Evolutionary conservation across 257 asterid species (phyloP).

Genomic region (Leonotis leonurus): DNA sequence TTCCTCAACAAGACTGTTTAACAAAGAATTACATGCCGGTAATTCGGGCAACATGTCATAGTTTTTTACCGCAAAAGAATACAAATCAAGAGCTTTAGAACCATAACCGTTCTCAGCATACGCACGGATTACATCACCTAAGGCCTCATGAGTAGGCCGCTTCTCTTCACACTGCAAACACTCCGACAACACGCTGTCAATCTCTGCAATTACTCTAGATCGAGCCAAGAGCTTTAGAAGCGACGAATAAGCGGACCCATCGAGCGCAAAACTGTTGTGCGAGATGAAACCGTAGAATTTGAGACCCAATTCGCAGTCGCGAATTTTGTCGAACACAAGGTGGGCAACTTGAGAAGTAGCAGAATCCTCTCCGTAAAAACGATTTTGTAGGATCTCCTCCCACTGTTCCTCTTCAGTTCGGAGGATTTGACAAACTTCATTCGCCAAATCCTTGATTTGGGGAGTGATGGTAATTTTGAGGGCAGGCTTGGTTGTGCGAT

Average conservation of each 20-base stretch:
- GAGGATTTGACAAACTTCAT: slow-evolving; percentile 58
- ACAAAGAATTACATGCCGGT: slow-evolving; percentile 71
- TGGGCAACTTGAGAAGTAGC: slow-evolving; percentile 74
- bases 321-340: slow-evolving; percentile 85
- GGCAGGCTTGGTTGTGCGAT: slow-evolving; percentile 28
- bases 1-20: slow-evolving; percentile 55
- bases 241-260: slow-evolving; percentile 74
- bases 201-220: slow-evolving; percentile 44
- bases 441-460: slow-evolving; percentile 36
- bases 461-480: slow-evolving; percentile 23
- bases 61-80: slow-evolving; percentile 36
- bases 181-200: slow-evolving; percentile 43
- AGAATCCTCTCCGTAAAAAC: slow-evolving; percentile 46
- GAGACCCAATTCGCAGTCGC: slow-evolving; percentile 57
- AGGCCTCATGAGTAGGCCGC: slow-evolving; percentile 62
- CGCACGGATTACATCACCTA: slow-evolving; percentile 47
- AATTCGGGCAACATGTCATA: slow-evolving; percentile 41
- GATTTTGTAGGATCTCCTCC: slow-evolving; percentile 52
- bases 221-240: slow-evolving; percentile 75
- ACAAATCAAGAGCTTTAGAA: slow-evolving; percentile 56
- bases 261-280: slow-evolving; percentile 37
- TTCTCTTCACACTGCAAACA: slow-evolving; percentile 52
- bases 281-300: slow-evolving; percentile 63
- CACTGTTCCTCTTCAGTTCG: slow-evolving; percentile 41
- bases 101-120: slow-evolving; percentile 48